phyloP scores from a whole-genome alignment of 139 green algal species.

The Chlorella vulgaris region DNA sequence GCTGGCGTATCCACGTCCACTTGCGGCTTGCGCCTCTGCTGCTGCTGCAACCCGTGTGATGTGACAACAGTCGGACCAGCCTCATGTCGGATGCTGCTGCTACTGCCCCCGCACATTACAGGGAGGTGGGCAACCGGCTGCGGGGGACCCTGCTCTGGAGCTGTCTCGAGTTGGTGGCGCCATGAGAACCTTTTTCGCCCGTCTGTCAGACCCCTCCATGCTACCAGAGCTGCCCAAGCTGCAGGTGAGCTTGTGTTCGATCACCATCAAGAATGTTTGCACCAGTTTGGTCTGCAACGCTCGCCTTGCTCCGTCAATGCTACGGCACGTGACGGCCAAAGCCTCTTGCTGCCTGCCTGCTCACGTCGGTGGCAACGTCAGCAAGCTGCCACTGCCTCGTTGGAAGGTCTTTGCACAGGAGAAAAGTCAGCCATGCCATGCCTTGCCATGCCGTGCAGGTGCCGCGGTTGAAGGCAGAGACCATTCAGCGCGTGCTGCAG shows the following conservation, averaged over 20 bases:
- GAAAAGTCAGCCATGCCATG: not conserved
- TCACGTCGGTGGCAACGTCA: no score
- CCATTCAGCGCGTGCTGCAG: conserved; percentile 47
- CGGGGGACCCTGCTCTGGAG: conserved; percentile 63
- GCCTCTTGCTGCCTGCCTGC: no score
- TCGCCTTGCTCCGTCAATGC: no score
- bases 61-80: no score
- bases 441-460: conserved; percentile 42
- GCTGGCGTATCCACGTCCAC: not conserved
- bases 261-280: no score
- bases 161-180: conserved; percentile 58
- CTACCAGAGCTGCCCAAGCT: conserved; percentile 78
- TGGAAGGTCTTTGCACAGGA: no score
- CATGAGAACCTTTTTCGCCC: conserved; percentile 72
- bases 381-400: no score
- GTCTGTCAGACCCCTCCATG: conserved; percentile 70
- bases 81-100: no score
- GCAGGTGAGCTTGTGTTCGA: conserved; percentile 46
- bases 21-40: not conserved
- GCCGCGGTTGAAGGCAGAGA: conserved; percentile 61
- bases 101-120: not conserved
- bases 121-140: conserved; percentile 5
- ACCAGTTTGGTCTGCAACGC: no score
- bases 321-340: no score
- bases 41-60: not conserved